Evolutionary conservation across 2,329 filamentous ascomycete species (phyloP), one percentile per base, ranked within the genome.

Genomic region (Trichoderma atroviride): DNA sequence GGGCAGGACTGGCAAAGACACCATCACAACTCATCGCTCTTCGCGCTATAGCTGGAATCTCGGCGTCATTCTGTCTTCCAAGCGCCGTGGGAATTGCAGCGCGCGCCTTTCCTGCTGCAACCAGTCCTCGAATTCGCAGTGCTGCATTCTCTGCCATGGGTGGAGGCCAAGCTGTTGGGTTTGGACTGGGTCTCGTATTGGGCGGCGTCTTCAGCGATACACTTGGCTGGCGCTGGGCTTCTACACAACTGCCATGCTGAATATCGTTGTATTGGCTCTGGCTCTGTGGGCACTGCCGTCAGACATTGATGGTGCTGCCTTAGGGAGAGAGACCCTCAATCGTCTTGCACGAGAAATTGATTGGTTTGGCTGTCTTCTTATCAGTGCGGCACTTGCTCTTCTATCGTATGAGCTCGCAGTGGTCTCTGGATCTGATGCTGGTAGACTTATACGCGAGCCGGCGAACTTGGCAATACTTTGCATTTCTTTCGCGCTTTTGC

Each of bases 311-410:
- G 56, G 31, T 40, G 9, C 14, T 10, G 9, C 9, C 0, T 22
- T 37, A 1, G 35, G 16, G 10, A 14, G 16, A 37, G 27, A 37
- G 22, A 33, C 24, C 5, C 61, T 60, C 27, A 29, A 13, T 14
- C 66, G 69, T n/a, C n/a, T 69, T 27, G 56, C 14, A 27, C 75
- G 69, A 1, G 81, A 85, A 6, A 82, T 86, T 67, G 85, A 86
- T 69, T 86, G 84, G 84, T 70, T 84, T 29, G 84, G 84, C 0
- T 81, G 81, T 2, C n/a, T 78, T 2, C 76, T 86, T 9, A 80
- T 80, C 0, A 81, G 79, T 62, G 72, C 77, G 0, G 79, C 76
- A 16, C 72, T 86, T 29, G 83, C 80, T 1, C 74, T 84, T 67
- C 74, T 86, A 2, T 83, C 81, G 2, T 86, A 86, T 72, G 77